Evolutionary conservation across 495 filamentous ascomycete genomes (phyloP), one percentile per base, ranked within the genome.

Genomic region (Extremus antarcticus): DNA sequence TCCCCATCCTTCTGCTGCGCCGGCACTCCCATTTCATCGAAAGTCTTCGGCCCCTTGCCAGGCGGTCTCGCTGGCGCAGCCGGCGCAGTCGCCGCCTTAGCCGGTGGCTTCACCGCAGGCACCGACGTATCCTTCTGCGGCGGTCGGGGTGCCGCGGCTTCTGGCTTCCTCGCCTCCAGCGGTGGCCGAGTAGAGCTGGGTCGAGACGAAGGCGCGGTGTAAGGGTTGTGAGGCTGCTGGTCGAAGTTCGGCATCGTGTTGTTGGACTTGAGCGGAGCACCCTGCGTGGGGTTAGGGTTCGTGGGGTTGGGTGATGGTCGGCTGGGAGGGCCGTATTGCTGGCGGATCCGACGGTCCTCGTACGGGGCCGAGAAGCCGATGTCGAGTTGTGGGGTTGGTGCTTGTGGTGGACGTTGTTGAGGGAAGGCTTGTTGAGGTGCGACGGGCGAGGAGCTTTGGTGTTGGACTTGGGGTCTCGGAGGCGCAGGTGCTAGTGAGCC

Each of bases 21-120:
- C 15, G 88, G 86, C 59, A 98, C 88, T 51, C 91, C 91, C 92
- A 98, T 98, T 65, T 91, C 90, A 65, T 96, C 91, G 66, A 98
- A 98, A 2, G 92, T 98, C 67, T 94, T 88, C 2, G 92, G 92
- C 10, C 94, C 92, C 66, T 88, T 86, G 47, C 83, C 80, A 19
- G 82, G 78, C 23, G 76, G 76, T 51, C 55, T 43, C 29, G 61
- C 51, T 25, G 17, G 4, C 23, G 25, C 51, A 11, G 11, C 53
- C 15, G 55, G 22, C 50, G 56, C 54, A 40, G 41, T 65, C 64
- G 15, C 71, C 67, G 16, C 69, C 68, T 35, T 35, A 49, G 53
- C 57, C 45, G 43, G 43, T 17, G 21, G 19, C 20, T 41, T 23
- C 25, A 29, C 21, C 40, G 35, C 51, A 9, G 56, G 51, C 25